Evolutionary conservation across 305 asterid genomes (phyloP), one percentile per base, ranked within the genome.

Genomic region (Fraxinus sp.): DNA sequence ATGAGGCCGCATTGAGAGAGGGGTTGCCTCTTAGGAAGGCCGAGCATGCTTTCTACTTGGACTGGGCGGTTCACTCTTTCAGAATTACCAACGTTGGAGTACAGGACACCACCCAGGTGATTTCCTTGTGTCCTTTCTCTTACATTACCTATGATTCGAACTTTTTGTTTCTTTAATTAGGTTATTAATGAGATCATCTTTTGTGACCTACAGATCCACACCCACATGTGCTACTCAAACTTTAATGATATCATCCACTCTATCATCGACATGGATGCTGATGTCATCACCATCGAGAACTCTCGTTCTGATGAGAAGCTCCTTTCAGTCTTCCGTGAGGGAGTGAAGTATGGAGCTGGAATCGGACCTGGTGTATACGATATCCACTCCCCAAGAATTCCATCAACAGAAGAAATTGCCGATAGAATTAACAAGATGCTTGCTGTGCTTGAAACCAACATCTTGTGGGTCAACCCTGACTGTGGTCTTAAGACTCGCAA

Each of bases 191-290:
- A 28, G 33, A 76, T 80, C 46, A 18, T 41, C 20, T 75, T 10
- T 80, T 66, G 35, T 68, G 11, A 70, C 70, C 72, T 36, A 81
- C 94, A 92, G 97, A 94, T 94, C 88, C 98, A 94, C 89, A 94
- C 98, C 71, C 98, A 94, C 92, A 94, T 94, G 98, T 94, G 98
- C 93, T 94, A 94, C 89, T 93, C 97, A 80, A 93, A 92, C 91
- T 90, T 93, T 92, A 93, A 93, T 33, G 98, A 93, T 86, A 93
- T 94, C 83, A 91, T 92, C 88, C 93, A 91, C 86, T 92, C 98
- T 62, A 94, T 94, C 86, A 91, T 94, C 74, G 80, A 94, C 91
- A 94, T 94, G 98, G 98, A 93, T 64, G 97, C 97, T 22, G 97
- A 93, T 78, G 98, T 93, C 76, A 93, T 93, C 88, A 93, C 98